phyloP scores from a whole-genome alignment of 2,329 filamentous ascomycete species.

The Knufia petricola region DNA sequence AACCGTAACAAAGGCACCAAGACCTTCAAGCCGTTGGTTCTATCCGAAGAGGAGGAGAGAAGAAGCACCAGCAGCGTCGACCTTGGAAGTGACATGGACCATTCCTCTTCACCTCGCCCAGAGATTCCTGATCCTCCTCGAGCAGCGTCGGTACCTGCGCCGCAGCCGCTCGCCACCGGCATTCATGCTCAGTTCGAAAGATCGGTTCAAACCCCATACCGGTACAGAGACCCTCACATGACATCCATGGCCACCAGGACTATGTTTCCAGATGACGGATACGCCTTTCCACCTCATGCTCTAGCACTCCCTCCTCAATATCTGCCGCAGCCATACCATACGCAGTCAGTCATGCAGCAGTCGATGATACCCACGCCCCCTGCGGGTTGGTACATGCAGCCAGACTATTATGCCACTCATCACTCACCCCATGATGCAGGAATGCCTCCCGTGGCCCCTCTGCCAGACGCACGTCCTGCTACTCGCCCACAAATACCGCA shows the following conservation, averaged over 20 bases:
- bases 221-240: not conserved
- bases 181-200: not conserved
- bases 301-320: not conserved
- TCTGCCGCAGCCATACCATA: not conserved
- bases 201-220: not conserved
- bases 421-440: not conserved
- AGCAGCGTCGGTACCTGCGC: not conserved
- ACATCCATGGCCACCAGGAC: not conserved
- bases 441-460: not conserved
- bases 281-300: not conserved
- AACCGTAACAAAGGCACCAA: constrained; percentile 23
- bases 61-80: not conserved
- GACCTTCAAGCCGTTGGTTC: constrained; percentile 19
- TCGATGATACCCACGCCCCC: not conserved
- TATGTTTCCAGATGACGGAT: constrained; percentile 3
- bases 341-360: not conserved
- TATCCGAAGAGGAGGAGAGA: constrained; percentile 14
- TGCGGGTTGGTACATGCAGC: not conserved
- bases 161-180: not conserved
- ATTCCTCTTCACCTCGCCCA: constrained; percentile 2
- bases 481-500: not conserved
- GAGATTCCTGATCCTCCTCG: not conserved
- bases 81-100: not conserved
- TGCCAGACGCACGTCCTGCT: not conserved
- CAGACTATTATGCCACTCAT: not conserved